These are phyloP conservation scores for Actinomortierella wolfii DNA, from an alignment of 371 early-diverging fungal genomes.

Conservation along the genomic window DNA sequence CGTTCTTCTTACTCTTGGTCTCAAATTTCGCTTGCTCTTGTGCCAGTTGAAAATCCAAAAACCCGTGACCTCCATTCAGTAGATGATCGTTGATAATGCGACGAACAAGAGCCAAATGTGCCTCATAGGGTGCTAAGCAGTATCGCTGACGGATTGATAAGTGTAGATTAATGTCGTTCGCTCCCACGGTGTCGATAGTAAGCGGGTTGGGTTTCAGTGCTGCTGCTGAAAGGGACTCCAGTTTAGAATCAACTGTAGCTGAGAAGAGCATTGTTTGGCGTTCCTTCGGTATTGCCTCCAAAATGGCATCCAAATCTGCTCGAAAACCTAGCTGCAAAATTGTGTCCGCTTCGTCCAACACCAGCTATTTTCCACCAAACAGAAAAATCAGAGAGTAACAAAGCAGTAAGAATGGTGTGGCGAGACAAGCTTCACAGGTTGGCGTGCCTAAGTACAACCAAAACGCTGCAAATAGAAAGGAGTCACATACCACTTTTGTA, in stretches of 20 bases:
- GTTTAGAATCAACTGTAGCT: constrained; percentile 92
- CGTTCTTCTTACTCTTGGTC: not conserved
- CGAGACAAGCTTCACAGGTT: no score
- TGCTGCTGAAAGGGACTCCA: constrained; percentile 75
- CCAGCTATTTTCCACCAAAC: constrained; percentile 56
- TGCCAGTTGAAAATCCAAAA: constrained; percentile 20
- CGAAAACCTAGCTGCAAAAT: constrained; percentile 98
- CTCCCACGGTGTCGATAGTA: constrained; percentile 83
- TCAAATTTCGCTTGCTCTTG: constrained; percentile 5
- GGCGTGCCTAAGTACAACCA: no score
- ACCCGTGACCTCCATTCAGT: not conserved
- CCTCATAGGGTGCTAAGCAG: constrained; percentile 64
- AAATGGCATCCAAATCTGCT: constrained; percentile 83
- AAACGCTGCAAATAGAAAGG: constrained; percentile 6
- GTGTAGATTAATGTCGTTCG: constrained; percentile 80
- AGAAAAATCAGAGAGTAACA: not conserved
- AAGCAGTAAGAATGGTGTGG: not conserved
- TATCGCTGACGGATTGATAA: constrained; percentile 78
- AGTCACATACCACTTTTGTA: constrained; percentile 53
- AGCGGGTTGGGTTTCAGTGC: constrained; percentile 69
- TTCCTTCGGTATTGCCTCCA: constrained; percentile 73
- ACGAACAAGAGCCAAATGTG: constrained; percentile 70
- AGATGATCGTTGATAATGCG: constrained; percentile 57
- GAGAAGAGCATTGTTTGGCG: constrained; percentile 98
- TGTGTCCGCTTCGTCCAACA: constrained; percentile 99